These are phyloP conservation scores for Malassezia equina DNA, from an alignment of 1,284 basidiomycete genomes.

Conservation along the genomic window DNA sequence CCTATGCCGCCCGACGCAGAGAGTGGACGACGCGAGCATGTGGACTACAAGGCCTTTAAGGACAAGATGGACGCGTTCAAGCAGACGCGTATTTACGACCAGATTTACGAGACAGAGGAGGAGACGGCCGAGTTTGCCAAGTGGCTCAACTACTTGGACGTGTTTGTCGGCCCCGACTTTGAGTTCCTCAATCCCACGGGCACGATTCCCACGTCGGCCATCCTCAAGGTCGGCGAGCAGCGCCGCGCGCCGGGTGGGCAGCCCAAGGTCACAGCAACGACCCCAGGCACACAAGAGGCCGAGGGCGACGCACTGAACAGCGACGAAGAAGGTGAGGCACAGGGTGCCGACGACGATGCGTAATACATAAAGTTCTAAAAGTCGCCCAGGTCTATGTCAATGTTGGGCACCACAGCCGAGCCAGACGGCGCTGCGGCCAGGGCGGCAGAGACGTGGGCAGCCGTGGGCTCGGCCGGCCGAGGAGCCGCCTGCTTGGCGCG, in stretches of 20 bases:
- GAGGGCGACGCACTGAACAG: slow-evolving; percentile 45
- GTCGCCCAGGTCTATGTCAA: slow-evolving; percentile 51
- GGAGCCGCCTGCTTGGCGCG: slow-evolving; percentile 57
- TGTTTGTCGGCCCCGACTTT: slow-evolving; percentile 38
- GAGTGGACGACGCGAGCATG: slow-evolving; percentile 19
- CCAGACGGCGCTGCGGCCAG: slow-evolving; percentile 14
- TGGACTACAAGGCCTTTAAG: slow-evolving; percentile 23
- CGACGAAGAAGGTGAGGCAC: slow-evolving; percentile 54
- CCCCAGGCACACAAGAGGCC: not conserved
- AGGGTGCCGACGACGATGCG: slow-evolving; percentile 3
- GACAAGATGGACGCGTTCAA: slow-evolving; percentile 37
- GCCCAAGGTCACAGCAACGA: slow-evolving; percentile 51
- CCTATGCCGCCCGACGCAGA: slow-evolving; percentile 18
- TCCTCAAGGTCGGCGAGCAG: slow-evolving; percentile 52
- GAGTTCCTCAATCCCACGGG: slow-evolving; percentile 49
- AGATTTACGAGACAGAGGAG: slow-evolving; percentile 61
- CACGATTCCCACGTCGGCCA: slow-evolving; percentile 44
- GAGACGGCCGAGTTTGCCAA: slow-evolving; percentile 62
- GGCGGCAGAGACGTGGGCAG: slow-evolving; percentile 4
- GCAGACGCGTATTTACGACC: slow-evolving; percentile 39
- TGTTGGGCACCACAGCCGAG: slow-evolving; percentile 44
- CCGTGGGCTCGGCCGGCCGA: not conserved
- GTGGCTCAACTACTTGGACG: slow-evolving; percentile 41
- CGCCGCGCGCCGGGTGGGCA: slow-evolving; percentile 60
- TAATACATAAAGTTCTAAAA: slow-evolving; percentile 44